A percentile compares a stretch with the other conserved stretches of the same genome.
Evolutionary conservation across 345 rosid genomes (phyloP).

Genomic region (Salix exigua): DNA sequence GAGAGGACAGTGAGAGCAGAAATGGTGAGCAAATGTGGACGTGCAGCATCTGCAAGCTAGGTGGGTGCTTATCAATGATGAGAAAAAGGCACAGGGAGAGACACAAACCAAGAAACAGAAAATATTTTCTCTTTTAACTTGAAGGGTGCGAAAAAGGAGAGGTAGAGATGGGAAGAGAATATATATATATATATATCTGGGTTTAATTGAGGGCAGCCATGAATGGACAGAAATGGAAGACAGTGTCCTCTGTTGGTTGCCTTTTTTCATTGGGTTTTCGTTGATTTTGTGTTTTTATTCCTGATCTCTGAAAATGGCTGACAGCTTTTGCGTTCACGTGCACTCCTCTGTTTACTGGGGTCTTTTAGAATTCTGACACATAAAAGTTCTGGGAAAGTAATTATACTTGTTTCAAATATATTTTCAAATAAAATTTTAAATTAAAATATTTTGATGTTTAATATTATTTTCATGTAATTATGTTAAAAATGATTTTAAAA

Average conservation of each 20-base stretch:
- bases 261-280: neutral
- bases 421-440: no score
- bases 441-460: no score
- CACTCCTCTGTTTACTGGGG: constrained; percentile 14
- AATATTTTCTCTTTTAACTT: constrained; percentile 40
- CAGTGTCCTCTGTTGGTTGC: neutral
- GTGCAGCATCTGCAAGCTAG: constrained; percentile 32
- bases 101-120: constrained; percentile 38
- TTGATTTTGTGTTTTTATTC: constrained; percentile 5
- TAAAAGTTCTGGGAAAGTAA: no score
- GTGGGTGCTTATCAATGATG: constrained; percentile 71
- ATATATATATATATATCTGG: neutral
- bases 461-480: no score
- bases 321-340: constrained; percentile 37
- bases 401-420: no score
- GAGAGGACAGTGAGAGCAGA: constrained; percentile 6
- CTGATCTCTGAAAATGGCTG: constrained; percentile 22
- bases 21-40: constrained; percentile 18
- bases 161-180: neutral
- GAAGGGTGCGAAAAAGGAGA: constrained; percentile 26
- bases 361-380: no score
- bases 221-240: constrained; percentile 10
- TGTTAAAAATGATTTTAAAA: no score
- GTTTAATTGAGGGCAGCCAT: constrained; percentile 11
- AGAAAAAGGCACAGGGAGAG: constrained; percentile 48